Conservation (phyloP, 257 asterid genomes). For the Agastache rugosa region DNA sequence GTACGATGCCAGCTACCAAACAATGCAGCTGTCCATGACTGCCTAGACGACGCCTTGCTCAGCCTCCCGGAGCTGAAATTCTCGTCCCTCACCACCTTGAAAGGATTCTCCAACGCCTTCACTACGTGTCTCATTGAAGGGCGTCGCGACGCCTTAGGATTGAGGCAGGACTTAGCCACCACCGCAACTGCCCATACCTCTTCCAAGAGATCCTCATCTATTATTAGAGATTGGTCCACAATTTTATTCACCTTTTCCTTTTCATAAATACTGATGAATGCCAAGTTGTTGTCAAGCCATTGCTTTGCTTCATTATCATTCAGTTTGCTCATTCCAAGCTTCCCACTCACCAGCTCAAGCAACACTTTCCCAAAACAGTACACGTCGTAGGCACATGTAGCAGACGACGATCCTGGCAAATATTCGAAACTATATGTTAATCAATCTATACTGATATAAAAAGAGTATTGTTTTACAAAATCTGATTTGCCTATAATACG, state of each 20-base stretch:
- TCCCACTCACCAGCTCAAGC: constrained; percentile 75
- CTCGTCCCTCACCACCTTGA: constrained; percentile 70
- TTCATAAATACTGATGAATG: constrained; percentile 51
- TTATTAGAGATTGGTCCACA: constrained; percentile 60
- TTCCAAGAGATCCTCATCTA: constrained; percentile 72
- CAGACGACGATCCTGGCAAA: constrained; percentile 50
- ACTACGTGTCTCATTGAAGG: constrained; percentile 69
- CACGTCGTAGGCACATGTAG: constrained; percentile 61
- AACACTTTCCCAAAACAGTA: constrained; percentile 73
- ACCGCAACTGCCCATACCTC: constrained; percentile 79
- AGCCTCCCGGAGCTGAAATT: constrained; percentile 54
- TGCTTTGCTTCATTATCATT: constrained; percentile 49
- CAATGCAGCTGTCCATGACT: constrained; percentile 61
- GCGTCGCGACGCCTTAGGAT: constrained; percentile 62
- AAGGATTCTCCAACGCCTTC: constrained; percentile 74
- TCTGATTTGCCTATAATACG: too few relatives aligned
- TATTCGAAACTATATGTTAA: neutral
- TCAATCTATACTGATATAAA: too few relatives aligned
- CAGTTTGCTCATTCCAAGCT: constrained; percentile 51
- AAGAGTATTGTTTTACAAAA: too few relatives aligned
- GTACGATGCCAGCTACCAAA: constrained; percentile 65
- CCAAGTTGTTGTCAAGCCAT: constrained; percentile 57
- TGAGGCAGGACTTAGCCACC: constrained; percentile 72
- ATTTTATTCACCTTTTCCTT: constrained; percentile 54
- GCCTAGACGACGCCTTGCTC: constrained; percentile 51